Evolutionary conservation across 345 rosid species (phyloP).

Genomic region (Citropsis articulata): DNA sequence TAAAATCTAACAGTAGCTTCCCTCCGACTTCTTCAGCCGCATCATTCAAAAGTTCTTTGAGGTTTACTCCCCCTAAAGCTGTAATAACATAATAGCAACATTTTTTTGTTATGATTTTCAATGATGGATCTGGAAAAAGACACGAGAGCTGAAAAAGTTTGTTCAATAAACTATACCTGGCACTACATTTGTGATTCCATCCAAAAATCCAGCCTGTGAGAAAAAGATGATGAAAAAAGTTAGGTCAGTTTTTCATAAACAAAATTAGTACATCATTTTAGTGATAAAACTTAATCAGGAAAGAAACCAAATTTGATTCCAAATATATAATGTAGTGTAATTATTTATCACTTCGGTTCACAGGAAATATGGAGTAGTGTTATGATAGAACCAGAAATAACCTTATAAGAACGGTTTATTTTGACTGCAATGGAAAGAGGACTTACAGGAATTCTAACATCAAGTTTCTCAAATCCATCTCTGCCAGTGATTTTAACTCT

Average conservation of each 20-base stretch:
- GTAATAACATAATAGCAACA: conserved; percentile 5
- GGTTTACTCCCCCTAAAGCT: conserved; percentile 86
- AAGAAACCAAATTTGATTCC: background rate
- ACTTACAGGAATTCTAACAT: conserved; percentile 85
- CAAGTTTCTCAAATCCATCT: conserved; percentile 84
- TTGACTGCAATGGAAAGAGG: conserved; percentile 2
- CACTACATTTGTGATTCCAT: conserved; percentile 81
- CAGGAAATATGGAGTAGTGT: background rate
- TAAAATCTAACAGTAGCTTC: conserved; percentile 70
- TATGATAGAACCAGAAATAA: background rate
- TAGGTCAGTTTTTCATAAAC: background rate
- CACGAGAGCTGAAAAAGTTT: background rate
- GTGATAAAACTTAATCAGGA: background rate
- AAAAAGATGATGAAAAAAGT: background rate
- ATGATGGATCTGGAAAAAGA: background rate
- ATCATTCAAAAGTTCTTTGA: conserved; percentile 69
- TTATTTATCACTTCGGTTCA: background rate
- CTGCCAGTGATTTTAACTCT: conserved; percentile 82
- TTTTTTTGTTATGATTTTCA: background rate
- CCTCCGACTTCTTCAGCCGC: conserved; percentile 82
- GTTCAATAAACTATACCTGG: conserved; percentile 52
- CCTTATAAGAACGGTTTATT: background rate
- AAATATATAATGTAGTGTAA: background rate
- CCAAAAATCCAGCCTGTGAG: conserved; percentile 83
- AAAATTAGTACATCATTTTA: background rate